Percentiles rank a stretch among this genome's conserved stretches.
Evolutionary conservation across 441 rosid species (phyloP).

Genomic region (Theobroma grandiflorum): DNA sequence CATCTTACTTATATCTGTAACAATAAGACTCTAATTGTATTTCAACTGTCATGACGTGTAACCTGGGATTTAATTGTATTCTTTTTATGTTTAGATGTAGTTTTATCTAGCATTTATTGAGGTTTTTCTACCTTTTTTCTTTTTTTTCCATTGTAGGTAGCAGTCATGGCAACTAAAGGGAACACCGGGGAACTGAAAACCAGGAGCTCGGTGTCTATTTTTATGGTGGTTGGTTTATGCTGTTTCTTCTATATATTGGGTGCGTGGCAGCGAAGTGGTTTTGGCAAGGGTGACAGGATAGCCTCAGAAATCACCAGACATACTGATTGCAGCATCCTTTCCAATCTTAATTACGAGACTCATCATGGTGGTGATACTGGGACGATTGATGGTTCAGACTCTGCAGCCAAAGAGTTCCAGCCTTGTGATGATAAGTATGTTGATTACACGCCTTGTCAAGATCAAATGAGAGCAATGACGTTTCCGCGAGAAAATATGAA

Average conservation of each 20-base stretch:
- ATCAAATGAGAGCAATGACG: slow-evolving; percentile 46
- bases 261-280: slow-evolving; percentile 55
- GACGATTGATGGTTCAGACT: slow-evolving; percentile 27
- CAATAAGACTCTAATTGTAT: background rate
- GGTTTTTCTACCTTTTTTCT: background rate
- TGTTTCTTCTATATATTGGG: slow-evolving; percentile 54
- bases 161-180: slow-evolving; percentile 23
- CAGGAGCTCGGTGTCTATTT: slow-evolving; percentile 36
- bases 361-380: slow-evolving; percentile 31
- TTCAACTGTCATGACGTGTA: background rate
- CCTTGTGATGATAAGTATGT: slow-evolving; percentile 38
- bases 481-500: slow-evolving; percentile 49
- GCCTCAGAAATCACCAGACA: slow-evolving; percentile 43
- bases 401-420: slow-evolving; percentile 24
- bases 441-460: slow-evolving; percentile 56
- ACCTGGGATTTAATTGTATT: background rate
- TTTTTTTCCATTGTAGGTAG: background rate
- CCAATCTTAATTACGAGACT: slow-evolving; percentile 46
- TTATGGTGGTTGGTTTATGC: slow-evolving; percentile 41
- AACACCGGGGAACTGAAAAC: slow-evolving; percentile 23
- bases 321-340: slow-evolving; percentile 41
- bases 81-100: background rate
- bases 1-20: background rate
- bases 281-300: slow-evolving; percentile 52
- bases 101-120: slow-evolving; percentile 9